These are phyloP conservation scores for Dendrostoma leiphaemia DNA, from an alignment of 2,329 filamentous ascomycete species.

Conservation along the genomic window DNA sequence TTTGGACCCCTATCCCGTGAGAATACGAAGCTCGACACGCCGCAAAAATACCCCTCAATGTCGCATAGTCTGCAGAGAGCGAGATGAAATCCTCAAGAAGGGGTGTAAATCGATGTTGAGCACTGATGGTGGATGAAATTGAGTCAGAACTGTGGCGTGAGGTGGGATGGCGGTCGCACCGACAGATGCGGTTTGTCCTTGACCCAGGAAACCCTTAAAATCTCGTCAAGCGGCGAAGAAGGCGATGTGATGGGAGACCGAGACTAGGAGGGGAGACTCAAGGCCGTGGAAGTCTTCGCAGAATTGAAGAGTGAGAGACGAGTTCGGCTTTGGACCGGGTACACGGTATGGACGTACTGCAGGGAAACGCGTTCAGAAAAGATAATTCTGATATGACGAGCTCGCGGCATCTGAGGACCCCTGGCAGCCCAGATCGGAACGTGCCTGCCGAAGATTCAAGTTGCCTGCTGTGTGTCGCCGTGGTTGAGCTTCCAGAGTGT, in stretches of 20 bases:
- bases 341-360: too few relatives aligned
- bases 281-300: too few relatives aligned
- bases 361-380: too few relatives aligned
- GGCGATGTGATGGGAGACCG: neutral
- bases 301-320: too few relatives aligned
- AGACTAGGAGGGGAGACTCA: too few relatives aligned
- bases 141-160: conserved; percentile 13
- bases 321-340: too few relatives aligned
- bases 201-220: too few relatives aligned
- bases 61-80: neutral
- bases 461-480: conserved; percentile 6
- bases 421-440: conserved; percentile 3
- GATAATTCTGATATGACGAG: too few relatives aligned
- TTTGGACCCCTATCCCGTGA: conserved; percentile 6
- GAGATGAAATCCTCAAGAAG: conserved; percentile 4
- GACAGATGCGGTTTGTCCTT: neutral
- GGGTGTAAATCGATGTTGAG: neutral
- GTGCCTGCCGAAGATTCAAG: conserved; percentile 1
- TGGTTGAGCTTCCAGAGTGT: neutral
- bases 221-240: too few relatives aligned
- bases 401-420: too few relatives aligned
- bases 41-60: neutral
- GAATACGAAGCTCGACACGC: conserved; percentile 8
- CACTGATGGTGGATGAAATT: neutral
- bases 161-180: neutral